These are phyloP conservation scores for Diutina pseudorugosa DNA, from an alignment of 1,139 yeast genomes.

Conservation along the genomic window DNA sequence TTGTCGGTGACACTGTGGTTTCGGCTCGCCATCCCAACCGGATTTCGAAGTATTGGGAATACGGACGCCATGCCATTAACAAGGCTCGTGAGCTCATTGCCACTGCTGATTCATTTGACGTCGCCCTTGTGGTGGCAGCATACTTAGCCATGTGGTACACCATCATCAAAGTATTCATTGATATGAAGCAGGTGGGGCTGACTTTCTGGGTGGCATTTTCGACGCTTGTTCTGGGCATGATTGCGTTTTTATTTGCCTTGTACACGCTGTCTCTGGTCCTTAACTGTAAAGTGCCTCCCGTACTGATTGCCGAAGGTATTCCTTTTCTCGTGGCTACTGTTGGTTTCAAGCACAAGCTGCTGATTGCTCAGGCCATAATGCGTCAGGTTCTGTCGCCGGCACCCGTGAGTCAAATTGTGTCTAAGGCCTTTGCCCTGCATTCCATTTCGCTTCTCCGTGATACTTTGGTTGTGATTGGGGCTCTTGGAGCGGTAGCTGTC, in stretches of 20 bases:
- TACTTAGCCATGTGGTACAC: constrained; percentile 89
- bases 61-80: background rate
- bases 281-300: constrained; percentile 48
- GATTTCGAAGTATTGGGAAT: constrained; percentile 2
- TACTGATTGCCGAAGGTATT: constrained; percentile 79
- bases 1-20: background rate
- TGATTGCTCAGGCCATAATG: constrained; percentile 57
- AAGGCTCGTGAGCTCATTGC: background rate
- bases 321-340: constrained; percentile 89
- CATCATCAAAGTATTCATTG: constrained; percentile 61
- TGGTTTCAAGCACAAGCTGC: constrained; percentile 83
- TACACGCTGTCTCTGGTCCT: constrained; percentile 47
- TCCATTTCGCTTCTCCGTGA: constrained; percentile 70
- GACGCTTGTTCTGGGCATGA: constrained; percentile 67
- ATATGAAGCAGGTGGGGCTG: constrained; percentile 75
- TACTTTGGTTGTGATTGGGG: constrained; percentile 62
- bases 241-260: constrained; percentile 79
- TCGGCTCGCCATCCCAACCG: constrained; percentile 3
- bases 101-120: background rate
- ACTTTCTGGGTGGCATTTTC: constrained; percentile 84
- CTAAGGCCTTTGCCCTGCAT: constrained; percentile 53
- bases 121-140: constrained; percentile 25
- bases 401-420: constrained; percentile 35
- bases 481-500: constrained; percentile 53
- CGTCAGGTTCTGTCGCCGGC: constrained; percentile 20